Percentiles rank a stretch among this genome's conserved stretches.
Conservation (phyloP, 176 grass and related monocot genomes). For the Neostapfia colusana region DNA sequence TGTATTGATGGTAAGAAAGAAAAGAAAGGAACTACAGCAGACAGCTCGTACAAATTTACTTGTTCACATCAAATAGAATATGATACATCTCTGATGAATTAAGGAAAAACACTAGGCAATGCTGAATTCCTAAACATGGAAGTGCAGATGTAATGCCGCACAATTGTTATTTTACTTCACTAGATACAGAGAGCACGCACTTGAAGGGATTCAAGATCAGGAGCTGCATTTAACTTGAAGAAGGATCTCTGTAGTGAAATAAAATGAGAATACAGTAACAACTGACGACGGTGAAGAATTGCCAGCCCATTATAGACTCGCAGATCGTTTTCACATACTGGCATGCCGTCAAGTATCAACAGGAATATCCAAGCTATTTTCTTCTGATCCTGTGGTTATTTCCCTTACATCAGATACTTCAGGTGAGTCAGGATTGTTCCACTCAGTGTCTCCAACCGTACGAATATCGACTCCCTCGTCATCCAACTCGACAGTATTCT, state of each 20-base stretch:
- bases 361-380: constrained; percentile 81
- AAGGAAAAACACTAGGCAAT: background rate
- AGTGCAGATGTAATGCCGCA: background rate
- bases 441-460: constrained; percentile 61
- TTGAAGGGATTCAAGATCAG: constrained; percentile 9
- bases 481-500: constrained; percentile 57
- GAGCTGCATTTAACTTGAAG: constrained; percentile 1
- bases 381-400: constrained; percentile 52
- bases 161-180: background rate
- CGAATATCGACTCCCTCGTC: constrained; percentile 69
- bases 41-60: background rate
- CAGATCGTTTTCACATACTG: constrained; percentile 34
- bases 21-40: background rate
- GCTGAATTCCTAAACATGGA: constrained; percentile 24
- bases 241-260: constrained; percentile 24
- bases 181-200: background rate
- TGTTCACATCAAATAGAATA: background rate
- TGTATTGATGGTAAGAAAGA: background rate
- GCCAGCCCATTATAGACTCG: background rate
- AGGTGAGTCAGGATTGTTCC: constrained; percentile 47
- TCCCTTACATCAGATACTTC: constrained; percentile 78
- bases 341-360: constrained; percentile 54
- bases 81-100: constrained; percentile 1
- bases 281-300: background rate
- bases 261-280: constrained; percentile 14